Evolutionary conservation across 441 rosid species (phyloP), one percentile per base, ranked within the genome.

Genomic region (Adansonia grandidieri): DNA sequence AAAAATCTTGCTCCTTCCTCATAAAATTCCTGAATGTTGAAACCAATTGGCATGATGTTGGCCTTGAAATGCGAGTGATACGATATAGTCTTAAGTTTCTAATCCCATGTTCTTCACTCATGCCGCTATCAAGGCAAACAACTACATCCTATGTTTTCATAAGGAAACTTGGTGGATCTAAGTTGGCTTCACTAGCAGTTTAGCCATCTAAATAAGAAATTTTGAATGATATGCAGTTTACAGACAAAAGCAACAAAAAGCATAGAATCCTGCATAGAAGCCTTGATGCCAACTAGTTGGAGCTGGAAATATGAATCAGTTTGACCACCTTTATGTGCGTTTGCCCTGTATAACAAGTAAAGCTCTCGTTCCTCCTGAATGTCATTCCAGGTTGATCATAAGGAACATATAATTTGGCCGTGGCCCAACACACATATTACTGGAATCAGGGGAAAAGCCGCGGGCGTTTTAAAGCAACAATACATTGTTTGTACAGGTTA

Each of bases 241-340:
- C 71, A 19, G 72, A 19, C 32, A 67, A 44, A 65, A 65, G 70
- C 70, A 65, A 3, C 50, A 65, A n/a, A 65, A 40, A 58, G 10
- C 32, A 20, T 9, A 19, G 54, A 45, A 10, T 68, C 72, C 56
- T 19, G 32, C 54, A 45, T 19, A 58, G 45, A 9, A 58, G 22
- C 50, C 50, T 65, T n/a, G 24, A 40, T 65, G 50, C 50, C 70
- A 40, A 40, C 47, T 40, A 7, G 1, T 19, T 58, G 63, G 28
- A 19, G 57, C 57, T 58, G 14, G 67, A 32, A 13, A 62, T 64
- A 13, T 64, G 47, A 20, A 20, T 20, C 64, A 11, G 19, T 32
- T 62, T 62, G 42, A 13, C n/a, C 8, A 2, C 9, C n/a, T 32
- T 28, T 28, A 1, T 14, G 5, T 63, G 42, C 42, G 7, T 37